phyloP scores from a whole-genome alignment of 345 rosid genomes.

The Populus alba region DNA sequence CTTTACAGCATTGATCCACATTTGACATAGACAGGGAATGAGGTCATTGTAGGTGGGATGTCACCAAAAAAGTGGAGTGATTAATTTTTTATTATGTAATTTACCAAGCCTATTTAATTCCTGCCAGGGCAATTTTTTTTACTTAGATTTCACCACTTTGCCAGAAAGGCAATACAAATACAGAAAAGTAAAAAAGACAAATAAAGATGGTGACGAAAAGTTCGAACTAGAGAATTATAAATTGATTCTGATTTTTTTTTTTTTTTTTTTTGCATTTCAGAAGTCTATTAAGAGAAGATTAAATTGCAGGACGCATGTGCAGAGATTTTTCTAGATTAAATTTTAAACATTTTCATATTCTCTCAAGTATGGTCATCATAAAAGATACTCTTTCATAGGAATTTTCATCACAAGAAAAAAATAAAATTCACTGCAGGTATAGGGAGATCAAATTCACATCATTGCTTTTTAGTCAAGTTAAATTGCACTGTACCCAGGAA shows the following conservation, averaged over 20 bases:
- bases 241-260: not conserved
- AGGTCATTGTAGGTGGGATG: not conserved
- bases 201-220: not conserved
- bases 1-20: not conserved
- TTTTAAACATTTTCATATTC: not conserved
- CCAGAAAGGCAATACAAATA: not conserved
- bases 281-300: not conserved
- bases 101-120: not conserved
- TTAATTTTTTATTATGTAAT: not conserved
- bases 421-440: not conserved
- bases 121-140: not conserved
- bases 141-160: not conserved
- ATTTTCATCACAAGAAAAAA: not conserved
- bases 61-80: not conserved
- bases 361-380: not conserved
- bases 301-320: not conserved
- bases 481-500: constrained; percentile 58
- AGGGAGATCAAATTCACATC: not conserved
- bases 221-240: not conserved
- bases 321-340: not conserved
- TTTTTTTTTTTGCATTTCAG: not conserved
- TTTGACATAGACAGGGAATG: not conserved
- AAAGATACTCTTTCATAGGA: not conserved
- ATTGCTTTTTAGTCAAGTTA: constrained; percentile 7
- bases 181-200: not conserved